Evolutionary conservation across 179 eudicot species (phyloP).

Genomic region (Vitellaria paradoxa): DNA sequence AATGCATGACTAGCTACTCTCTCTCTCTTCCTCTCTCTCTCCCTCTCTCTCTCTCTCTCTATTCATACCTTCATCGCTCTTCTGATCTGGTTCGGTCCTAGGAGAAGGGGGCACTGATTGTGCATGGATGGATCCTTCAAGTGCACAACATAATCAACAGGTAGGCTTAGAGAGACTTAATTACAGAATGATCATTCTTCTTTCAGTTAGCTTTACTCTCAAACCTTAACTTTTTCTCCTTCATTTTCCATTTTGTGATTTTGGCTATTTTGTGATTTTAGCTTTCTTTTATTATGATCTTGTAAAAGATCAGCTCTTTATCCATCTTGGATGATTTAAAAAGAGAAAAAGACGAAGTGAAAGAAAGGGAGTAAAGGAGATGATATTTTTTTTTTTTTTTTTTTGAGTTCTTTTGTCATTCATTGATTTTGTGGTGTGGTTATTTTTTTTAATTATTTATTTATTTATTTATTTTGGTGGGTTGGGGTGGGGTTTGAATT

Average conservation of each 20-base stretch:
- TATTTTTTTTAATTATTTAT: neutral
- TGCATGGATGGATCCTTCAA: slow-evolving; percentile 29
- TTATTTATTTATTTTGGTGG: neutral
- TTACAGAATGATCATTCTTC: neutral
- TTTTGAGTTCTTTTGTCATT: neutral
- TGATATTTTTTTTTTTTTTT: neutral
- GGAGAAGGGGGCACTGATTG: slow-evolving; percentile 21
- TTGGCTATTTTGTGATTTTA: neutral
- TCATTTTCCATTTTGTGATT: neutral
- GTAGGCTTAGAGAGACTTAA: slow-evolving; percentile 10
- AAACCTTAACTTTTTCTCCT: too few relatives aligned
- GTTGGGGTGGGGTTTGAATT: neutral
- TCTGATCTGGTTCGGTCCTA: neutral
- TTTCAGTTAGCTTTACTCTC: neutral
- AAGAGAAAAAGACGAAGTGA: neutral
- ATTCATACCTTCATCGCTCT: neutral
- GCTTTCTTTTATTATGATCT: neutral
- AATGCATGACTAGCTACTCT: too few relatives aligned
- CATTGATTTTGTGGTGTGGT: neutral
- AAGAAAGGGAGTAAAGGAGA: neutral
- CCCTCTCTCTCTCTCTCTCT: slow-evolving; percentile 8
- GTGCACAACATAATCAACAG: slow-evolving; percentile 25
- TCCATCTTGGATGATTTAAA: neutral
- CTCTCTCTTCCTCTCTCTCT: neutral
- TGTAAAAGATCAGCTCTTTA: neutral